Evolutionary conservation across 192 early-diverging fungal species (phyloP).

Genomic region (Pilaira anomala): DNA sequence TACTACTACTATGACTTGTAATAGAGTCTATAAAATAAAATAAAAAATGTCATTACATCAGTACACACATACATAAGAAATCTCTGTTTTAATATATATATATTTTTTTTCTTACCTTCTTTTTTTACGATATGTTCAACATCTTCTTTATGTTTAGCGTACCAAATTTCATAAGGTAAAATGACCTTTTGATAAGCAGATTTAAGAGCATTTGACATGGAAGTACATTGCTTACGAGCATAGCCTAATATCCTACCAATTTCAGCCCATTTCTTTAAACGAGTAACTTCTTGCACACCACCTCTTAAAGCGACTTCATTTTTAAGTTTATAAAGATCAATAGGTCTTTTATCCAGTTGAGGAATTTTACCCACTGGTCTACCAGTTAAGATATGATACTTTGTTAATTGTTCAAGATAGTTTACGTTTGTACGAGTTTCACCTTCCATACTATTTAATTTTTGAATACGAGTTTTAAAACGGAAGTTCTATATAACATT

Average conservation of each 20-base stretch:
- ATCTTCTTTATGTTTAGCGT: constrained; percentile 44
- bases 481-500: constrained; percentile 64
- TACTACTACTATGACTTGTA: background rate
- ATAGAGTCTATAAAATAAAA: background rate
- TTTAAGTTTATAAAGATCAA: constrained; percentile 80
- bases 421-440: constrained; percentile 81
- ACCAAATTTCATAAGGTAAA: constrained; percentile 67
- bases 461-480: constrained; percentile 86
- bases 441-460: constrained; percentile 90
- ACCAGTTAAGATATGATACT: constrained; percentile 82
- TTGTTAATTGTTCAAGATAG: constrained; percentile 87
- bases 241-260: constrained; percentile 74
- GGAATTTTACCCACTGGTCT: constrained; percentile 75
- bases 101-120: background rate
- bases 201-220: constrained; percentile 72
- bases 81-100: constrained; percentile 30
- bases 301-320: constrained; percentile 78
- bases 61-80: background rate
- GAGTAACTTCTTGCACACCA: constrained; percentile 71
- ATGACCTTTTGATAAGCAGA: constrained; percentile 63
- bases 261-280: constrained; percentile 81
- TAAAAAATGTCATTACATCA: too few species aligned
- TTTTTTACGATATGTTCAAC: constrained; percentile 3
- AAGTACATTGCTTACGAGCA: constrained; percentile 69
- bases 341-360: constrained; percentile 78